Evolutionary conservation across 805 yeast genomes (phyloP), one percentile per base, ranked within the genome.

Genomic region (Kodamaea lidongshanica): DNA sequence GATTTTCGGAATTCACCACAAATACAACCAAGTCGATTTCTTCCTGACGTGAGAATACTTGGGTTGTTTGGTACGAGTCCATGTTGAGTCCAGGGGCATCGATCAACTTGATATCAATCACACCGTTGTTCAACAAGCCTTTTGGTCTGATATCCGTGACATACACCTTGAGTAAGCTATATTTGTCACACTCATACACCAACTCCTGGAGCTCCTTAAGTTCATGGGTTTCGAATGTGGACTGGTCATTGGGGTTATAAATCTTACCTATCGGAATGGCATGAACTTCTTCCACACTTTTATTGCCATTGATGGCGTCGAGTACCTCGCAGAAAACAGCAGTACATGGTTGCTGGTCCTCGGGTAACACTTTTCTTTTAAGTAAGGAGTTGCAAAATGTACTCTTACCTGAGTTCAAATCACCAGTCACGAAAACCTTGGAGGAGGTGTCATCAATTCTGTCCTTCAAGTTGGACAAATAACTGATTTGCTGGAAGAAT

Each of bases 291-390:
- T 94, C 96, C 10, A 75, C 46, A 11, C 79, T 74, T 23, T 67
- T 61, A 49, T 89, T 89, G 25, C 77, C 83, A 16, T 50, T 52
- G 12, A 75, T 62, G 7, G 87, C 85, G 53, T 92, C 96, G 16
- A 84, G 64, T 6, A 94, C 89, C 56, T 94, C 98, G 52, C 96
- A 88, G 48, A 94, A 94, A 0, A 92, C 96, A 38, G 84, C 79
- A 0, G 99, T 92, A 47, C 96, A 87, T 2, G 99, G 99, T 51
- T 92, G 95, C 49, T 92, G 98, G 56, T 92, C 99, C 48, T 83
- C 95, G 0, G 99, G 98, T 27, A 92, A 58, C 3, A 92, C 57
- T 28, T 75, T 72, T 30, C 92, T 70, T 42, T 88, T 67, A 36
- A 92, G 59, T 23, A 92, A 61, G 1, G 96, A 89, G 50, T 92